Percentiles rank a stretch among this genome's conserved stretches.
Evolutionary conservation across 768 basidiomycete genomes (phyloP).

Genomic region (Auricularia sp.): DNA sequence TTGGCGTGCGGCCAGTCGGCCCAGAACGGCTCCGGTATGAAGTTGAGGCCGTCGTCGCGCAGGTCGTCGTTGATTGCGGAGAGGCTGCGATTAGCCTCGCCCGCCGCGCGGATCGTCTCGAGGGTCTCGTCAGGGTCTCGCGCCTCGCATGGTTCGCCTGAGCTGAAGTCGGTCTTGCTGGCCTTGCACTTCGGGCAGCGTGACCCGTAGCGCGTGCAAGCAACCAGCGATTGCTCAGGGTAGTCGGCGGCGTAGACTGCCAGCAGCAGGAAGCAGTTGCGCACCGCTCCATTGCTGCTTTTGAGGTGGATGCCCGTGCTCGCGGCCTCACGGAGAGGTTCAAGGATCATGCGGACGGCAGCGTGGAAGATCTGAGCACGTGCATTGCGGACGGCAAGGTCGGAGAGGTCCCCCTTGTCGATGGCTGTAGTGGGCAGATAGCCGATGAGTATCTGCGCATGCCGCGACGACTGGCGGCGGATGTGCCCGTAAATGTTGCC

Average conservation of each 20-base stretch:
- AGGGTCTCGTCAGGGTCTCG: constrained; percentile 1
- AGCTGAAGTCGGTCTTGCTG: constrained; percentile 8
- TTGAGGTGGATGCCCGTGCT: constrained; percentile 1
- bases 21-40: constrained; percentile 14
- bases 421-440: constrained; percentile 24
- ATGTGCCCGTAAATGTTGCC: constrained; percentile 34
- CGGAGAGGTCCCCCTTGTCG: neutral
- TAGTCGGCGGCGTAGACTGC: constrained; percentile 7
- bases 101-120: neutral
- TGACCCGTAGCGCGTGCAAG: neutral
- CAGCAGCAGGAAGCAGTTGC: constrained; percentile 2
- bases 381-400: neutral
- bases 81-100: neutral
- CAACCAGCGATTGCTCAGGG: constrained; percentile 6
- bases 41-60: neutral
- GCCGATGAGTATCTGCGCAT: constrained; percentile 27
- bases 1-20: constrained; percentile 7
- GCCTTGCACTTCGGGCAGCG: neutral
- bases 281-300: constrained; percentile 6
- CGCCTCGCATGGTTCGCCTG: neutral
- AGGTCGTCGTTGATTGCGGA: neutral
- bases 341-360: constrained; percentile 6
- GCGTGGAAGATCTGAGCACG: constrained; percentile 7
- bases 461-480: constrained; percentile 24
- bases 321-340: constrained; percentile 4